Conservation (phyloP, 2,329 filamentous ascomycete species). For the Basipetospora chlamydospora region DNA sequence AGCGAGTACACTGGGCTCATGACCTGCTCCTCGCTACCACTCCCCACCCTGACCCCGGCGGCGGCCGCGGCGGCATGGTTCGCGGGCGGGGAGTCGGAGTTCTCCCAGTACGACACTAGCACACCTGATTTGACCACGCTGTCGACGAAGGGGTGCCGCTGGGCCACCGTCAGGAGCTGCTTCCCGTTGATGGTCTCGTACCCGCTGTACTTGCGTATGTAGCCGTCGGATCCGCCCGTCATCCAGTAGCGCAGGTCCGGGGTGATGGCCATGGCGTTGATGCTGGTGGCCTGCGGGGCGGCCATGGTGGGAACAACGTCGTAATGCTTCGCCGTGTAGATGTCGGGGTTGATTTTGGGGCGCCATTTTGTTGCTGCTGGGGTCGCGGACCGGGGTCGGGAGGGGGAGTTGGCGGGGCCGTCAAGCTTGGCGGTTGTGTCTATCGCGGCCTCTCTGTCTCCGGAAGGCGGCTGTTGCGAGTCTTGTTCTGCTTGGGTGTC, state of each 20-base stretch:
- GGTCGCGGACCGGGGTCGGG: constrained; percentile 6
- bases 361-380: constrained; percentile 6
- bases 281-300: constrained; percentile 85
- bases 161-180: constrained; percentile 81
- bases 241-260: constrained; percentile 93
- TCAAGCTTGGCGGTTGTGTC: not conserved
- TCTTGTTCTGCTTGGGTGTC: constrained; percentile 9
- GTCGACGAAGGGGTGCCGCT: constrained; percentile 92
- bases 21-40: constrained; percentile 43
- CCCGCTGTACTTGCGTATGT: constrained; percentile 94
- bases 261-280: constrained; percentile 84
- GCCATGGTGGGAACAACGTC: constrained; percentile 97
- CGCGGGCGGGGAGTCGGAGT: constrained; percentile 60
- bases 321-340: constrained; percentile 66
- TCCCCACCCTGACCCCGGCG: constrained; percentile 18
- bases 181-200: constrained; percentile 91
- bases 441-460: not conserved
- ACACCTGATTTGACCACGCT: constrained; percentile 92
- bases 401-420: constrained; percentile 6
- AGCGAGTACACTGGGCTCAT: constrained; percentile 91
- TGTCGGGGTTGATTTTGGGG: constrained; percentile 38
- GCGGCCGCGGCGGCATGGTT: too few relatives aligned
- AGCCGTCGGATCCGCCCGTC: constrained; percentile 85
- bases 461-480: constrained; percentile 4
- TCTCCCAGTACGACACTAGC: constrained; percentile 95